phyloP scores from a whole-genome alignment of 805 yeast species.

The Lachancea nothofagi region DNA sequence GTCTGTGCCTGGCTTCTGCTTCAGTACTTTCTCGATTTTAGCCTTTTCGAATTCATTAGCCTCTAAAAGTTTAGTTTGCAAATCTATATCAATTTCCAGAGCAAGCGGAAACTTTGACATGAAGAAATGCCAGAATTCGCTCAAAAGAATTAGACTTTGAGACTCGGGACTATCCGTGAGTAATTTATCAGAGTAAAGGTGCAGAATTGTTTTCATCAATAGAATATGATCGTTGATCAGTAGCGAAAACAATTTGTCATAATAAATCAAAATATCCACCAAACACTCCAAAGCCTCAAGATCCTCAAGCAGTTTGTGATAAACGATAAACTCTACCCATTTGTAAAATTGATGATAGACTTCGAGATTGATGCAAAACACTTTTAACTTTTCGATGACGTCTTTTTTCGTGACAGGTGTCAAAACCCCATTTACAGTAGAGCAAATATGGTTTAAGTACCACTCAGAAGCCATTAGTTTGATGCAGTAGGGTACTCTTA shows the following conservation, averaged over 20 bases:
- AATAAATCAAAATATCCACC: slow-evolving; percentile 27
- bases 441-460: slow-evolving; percentile 41
- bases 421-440: slow-evolving; percentile 24
- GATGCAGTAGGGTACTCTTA: slow-evolving; percentile 37
- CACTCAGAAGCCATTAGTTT: slow-evolving; percentile 44
- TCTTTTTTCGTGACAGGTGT: slow-evolving; percentile 16
- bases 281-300: slow-evolving; percentile 27
- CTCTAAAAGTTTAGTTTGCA: slow-evolving; percentile 23
- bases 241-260: slow-evolving; percentile 32
- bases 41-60: slow-evolving; percentile 29
- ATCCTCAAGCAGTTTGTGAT: slow-evolving; percentile 29
- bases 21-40: slow-evolving; percentile 20
- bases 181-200: slow-evolving; percentile 24
- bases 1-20: slow-evolving; percentile 17
- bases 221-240: slow-evolving; percentile 36
- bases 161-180: slow-evolving; percentile 20
- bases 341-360: slow-evolving; percentile 32
- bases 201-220: slow-evolving; percentile 29
- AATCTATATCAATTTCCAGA: slow-evolving; percentile 26
- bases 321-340: slow-evolving; percentile 32
- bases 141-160: slow-evolving; percentile 23
- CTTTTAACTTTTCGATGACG: slow-evolving; percentile 20
- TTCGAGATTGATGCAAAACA: slow-evolving; percentile 22
- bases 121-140: slow-evolving; percentile 34
- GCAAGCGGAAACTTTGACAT: slow-evolving; percentile 26